A percentile compares a stretch with the other conserved stretches of the same genome.
Evolutionary conservation across 805 yeast genomes (phyloP).

Genomic region (Peterozyma xylosa): DNA sequence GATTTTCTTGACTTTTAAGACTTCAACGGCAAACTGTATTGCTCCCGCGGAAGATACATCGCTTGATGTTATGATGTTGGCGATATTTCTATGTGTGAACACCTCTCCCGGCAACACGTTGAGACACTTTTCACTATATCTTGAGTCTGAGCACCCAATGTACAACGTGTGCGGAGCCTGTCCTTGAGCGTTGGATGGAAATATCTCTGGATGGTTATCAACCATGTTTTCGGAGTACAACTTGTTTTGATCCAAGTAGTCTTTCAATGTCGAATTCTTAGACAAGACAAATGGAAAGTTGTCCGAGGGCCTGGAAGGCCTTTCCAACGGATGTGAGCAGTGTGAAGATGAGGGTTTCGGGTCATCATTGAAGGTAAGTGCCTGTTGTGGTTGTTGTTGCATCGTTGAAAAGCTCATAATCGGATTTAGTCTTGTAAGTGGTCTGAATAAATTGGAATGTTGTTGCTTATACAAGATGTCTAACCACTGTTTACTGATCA

Average conservation of each 20-base stretch:
- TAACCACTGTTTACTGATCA: no score
- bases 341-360: conserved; percentile 1
- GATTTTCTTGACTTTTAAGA: conserved; percentile 70
- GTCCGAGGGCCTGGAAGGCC: neutral
- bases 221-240: conserved; percentile 37
- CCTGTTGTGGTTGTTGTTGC: no score
- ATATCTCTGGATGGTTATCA: conserved; percentile 45
- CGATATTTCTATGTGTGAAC: conserved; percentile 83
- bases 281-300: conserved; percentile 32
- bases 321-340: neutral
- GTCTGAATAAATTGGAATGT: no score
- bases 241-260: conserved; percentile 40
- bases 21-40: conserved; percentile 82
- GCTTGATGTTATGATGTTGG: conserved; percentile 63
- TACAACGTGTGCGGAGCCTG: conserved; percentile 91
- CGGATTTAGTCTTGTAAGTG: no score
- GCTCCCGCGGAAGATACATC: conserved; percentile 75
- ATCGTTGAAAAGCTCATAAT: no score
- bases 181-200: conserved; percentile 66
- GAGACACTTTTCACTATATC: conserved; percentile 76
- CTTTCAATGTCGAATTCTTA: conserved; percentile 39
- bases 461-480: no score
- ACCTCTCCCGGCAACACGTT: conserved; percentile 86
- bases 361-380: no score
- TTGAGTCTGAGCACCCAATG: conserved; percentile 92